A percentile compares a stretch with the other conserved stretches of the same genome.
phyloP scores from a whole-genome alignment of 2,329 filamentous ascomycete genomes.

The Trichoderma koningii region DNA sequence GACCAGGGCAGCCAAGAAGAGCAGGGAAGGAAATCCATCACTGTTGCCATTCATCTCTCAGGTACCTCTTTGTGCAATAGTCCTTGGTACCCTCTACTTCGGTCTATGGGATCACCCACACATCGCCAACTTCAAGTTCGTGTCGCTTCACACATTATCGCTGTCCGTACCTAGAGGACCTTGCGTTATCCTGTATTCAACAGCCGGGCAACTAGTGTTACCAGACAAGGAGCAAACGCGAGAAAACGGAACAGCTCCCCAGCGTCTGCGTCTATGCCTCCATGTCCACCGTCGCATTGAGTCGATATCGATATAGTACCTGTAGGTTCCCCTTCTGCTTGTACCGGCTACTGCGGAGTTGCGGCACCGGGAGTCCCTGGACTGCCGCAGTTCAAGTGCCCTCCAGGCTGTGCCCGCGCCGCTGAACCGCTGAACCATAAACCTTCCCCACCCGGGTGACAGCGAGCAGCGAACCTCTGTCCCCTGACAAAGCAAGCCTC shows the following conservation, averaged over 20 bases:
- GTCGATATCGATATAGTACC: too few relatives aligned
- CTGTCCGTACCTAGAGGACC: too few relatives aligned
- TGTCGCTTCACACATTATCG: too few relatives aligned
- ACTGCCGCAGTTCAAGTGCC: background rate
- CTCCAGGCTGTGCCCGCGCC: background rate
- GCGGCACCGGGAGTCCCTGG: conserved; percentile 16
- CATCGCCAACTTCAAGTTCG: too few relatives aligned
- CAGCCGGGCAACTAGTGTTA: too few relatives aligned
- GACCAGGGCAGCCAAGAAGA: background rate
- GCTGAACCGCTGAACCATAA: conserved; percentile 22
- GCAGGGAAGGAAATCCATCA: background rate
- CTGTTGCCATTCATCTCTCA: conserved; percentile 18
- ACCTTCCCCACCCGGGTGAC: conserved; percentile 19
- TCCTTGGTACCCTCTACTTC: conserved; percentile 16
- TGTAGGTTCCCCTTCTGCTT: too few relatives aligned
- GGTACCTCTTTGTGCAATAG: conserved; percentile 15
- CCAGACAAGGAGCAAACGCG: too few relatives aligned
- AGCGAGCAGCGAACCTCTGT: conserved; percentile 17
- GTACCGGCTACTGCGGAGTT: conserved; percentile 16
- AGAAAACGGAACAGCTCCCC: too few relatives aligned
- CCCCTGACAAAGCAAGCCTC: conserved; percentile 2
- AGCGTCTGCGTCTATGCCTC: too few relatives aligned
- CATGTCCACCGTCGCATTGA: too few relatives aligned
- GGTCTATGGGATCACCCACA: background rate
- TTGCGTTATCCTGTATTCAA: too few relatives aligned